These are phyloP conservation scores for Neurospora sp. DNA, from an alignment of 495 filamentous ascomycete genomes.

Conservation along the genomic window DNA sequence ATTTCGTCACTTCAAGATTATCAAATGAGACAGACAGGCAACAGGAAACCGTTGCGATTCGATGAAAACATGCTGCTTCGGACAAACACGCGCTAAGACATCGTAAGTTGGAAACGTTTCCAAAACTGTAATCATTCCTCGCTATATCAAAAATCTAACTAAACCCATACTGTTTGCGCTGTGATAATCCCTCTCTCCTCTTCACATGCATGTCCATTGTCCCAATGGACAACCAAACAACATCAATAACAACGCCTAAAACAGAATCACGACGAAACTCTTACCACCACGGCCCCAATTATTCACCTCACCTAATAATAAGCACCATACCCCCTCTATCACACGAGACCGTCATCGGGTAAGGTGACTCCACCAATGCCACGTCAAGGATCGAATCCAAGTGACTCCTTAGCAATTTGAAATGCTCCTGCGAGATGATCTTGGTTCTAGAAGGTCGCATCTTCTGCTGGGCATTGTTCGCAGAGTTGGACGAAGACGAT, in stretches of 20 bases:
- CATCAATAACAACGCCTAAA: neutral
- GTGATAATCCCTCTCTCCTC: neutral
- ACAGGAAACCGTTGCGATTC: no score
- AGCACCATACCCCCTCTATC: constrained; percentile 90
- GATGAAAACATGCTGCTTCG: no score
- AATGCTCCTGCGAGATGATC: constrained; percentile 83
- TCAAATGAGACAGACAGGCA: no score
- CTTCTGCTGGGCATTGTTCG: constrained; percentile 19
- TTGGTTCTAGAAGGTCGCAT: constrained; percentile 58
- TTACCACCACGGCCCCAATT: neutral
- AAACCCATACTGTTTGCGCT: neutral
- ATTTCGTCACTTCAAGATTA: no score
- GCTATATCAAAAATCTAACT: neutral
- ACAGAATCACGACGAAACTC: neutral
- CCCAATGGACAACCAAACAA: neutral
- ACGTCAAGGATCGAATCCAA: constrained; percentile 84
- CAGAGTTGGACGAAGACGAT: neutral
- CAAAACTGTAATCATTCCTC: neutral
- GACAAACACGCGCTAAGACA: no score
- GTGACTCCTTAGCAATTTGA: constrained; percentile 75
- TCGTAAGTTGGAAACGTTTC: no score
- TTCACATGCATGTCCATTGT: neutral
- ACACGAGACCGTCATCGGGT: constrained; percentile 83
- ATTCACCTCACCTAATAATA: constrained; percentile 49
- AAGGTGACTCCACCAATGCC: constrained; percentile 75